Evolutionary conservation across 129 eudicot genomes (phyloP).

Genomic region (Calendula officinalis): DNA sequence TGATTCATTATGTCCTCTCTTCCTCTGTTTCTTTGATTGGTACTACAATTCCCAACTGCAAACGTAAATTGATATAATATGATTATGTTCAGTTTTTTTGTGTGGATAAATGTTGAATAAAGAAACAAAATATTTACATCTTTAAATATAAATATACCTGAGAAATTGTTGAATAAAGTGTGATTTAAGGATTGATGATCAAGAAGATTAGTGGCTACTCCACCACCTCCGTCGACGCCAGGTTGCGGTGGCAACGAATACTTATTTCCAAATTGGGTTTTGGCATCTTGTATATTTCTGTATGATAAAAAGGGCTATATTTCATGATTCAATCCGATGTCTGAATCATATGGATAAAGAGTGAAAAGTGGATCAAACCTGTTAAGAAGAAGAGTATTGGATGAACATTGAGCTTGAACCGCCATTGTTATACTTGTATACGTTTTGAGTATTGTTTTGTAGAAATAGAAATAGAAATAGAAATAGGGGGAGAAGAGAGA

Average conservation of each 20-base stretch:
- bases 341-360: background rate
- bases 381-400: slow-evolving; percentile 55
- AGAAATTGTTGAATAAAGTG: slow-evolving; percentile 36
- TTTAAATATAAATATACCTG: slow-evolving; percentile 31
- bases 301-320: slow-evolving; percentile 10
- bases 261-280: slow-evolving; percentile 28
- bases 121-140: too few relatives aligned
- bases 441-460: too few relatives aligned
- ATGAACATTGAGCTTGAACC: slow-evolving; percentile 69
- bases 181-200: slow-evolving; percentile 51
- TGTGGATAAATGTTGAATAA: background rate
- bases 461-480: background rate
- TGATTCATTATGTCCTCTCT: slow-evolving; percentile 47
- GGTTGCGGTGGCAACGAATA: slow-evolving; percentile 46
- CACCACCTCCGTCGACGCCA: slow-evolving; percentile 25
- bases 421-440: slow-evolving; percentile 36
- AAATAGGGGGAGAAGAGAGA: slow-evolving; percentile 13
- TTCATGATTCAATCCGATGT: slow-evolving; percentile 2
- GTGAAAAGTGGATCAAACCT: slow-evolving; percentile 33
- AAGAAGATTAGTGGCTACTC: slow-evolving; percentile 7
- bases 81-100: background rate
- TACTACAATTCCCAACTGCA: slow-evolving; percentile 37
- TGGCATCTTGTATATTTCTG: slow-evolving; percentile 50
- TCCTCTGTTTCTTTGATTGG: slow-evolving; percentile 51
- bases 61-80: background rate